Percentiles rank a stretch among this genome's conserved stretches.
Conservation (phyloP, 139 green algal genomes). For the Closterium sp. region DNA sequence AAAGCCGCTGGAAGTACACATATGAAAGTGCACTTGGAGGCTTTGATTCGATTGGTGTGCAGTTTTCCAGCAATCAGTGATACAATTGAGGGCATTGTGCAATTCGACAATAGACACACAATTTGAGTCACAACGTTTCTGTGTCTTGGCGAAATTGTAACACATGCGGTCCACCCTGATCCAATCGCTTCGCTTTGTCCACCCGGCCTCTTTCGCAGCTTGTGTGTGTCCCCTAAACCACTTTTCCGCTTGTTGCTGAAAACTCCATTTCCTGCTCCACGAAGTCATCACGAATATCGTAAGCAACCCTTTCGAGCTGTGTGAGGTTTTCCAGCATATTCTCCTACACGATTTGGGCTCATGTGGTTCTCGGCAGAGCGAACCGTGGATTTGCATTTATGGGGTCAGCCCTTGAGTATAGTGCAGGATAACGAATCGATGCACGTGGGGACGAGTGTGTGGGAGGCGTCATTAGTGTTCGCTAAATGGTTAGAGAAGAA, state of each 20-base stretch:
- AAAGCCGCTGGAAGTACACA: neutral
- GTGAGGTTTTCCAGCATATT: no score
- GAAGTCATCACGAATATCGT: no score
- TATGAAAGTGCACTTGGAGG: neutral
- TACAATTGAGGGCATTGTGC: neutral
- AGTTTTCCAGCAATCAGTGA: neutral
- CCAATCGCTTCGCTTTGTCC: no score
- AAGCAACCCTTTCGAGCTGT: no score
- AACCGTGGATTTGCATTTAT: neutral
- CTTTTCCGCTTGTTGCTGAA: no score
- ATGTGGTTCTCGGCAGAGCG: constrained; percentile 25
- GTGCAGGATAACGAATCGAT: constrained; percentile 26
- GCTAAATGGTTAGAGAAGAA: constrained; percentile 25
- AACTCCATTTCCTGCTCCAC: no score
- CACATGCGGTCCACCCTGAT: no score
- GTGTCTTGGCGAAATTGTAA: neutral
- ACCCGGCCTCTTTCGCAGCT: no score
- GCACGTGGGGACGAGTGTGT: constrained; percentile 27
- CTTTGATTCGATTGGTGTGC: neutral
- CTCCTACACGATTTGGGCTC: neutral
- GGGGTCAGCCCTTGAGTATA: neutral
- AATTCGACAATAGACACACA: neutral
- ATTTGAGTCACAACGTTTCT: neutral
- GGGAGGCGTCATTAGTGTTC: constrained; percentile 23
- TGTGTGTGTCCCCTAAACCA: no score